Evolutionary conservation across 495 filamentous ascomycete species (phyloP).

Genomic region (Hypoxylon intermedium): DNA sequence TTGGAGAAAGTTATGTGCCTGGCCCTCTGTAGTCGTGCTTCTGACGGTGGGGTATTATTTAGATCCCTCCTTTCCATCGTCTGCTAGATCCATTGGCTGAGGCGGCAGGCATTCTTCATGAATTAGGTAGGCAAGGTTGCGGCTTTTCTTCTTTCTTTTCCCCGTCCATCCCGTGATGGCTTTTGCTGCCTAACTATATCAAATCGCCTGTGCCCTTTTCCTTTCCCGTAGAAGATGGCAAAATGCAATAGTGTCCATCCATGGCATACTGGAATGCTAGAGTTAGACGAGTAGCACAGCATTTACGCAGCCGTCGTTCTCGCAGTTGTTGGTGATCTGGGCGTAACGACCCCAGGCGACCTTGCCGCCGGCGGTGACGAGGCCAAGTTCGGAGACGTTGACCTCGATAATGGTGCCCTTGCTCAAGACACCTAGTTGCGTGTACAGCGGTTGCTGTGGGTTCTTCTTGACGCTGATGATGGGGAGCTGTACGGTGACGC

Average conservation of each 20-base stretch:
- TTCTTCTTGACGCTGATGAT: constrained; percentile 98
- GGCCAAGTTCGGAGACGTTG: constrained; percentile 90
- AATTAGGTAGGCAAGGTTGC: no score
- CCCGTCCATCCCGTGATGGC: no score
- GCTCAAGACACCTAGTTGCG: constrained; percentile 90
- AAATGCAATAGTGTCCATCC: not conserved
- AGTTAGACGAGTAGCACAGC: constrained; percentile 51
- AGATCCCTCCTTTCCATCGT: no score
- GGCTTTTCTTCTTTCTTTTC: no score
- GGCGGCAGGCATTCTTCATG: no score
- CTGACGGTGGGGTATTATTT: no score
- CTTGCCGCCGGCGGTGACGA: constrained; percentile 92
- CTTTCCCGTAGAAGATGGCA: no score
- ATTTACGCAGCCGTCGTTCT: constrained; percentile 65
- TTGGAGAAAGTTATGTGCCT: no score
- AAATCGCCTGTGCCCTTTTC: no score
- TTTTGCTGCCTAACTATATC: no score
- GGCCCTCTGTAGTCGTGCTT: no score
- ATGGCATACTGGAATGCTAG: not conserved
- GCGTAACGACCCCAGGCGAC: constrained; percentile 81
- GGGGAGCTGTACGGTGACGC: constrained; percentile 89
- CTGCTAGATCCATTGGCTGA: no score
- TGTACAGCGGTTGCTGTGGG: constrained; percentile 92
- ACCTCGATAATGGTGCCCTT: constrained; percentile 96
- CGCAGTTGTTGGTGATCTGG: constrained; percentile 73